Base-by-base conservation (phyloP, 495 filamentous ascomycete species). In the Xylaria scruposa region DNA sequence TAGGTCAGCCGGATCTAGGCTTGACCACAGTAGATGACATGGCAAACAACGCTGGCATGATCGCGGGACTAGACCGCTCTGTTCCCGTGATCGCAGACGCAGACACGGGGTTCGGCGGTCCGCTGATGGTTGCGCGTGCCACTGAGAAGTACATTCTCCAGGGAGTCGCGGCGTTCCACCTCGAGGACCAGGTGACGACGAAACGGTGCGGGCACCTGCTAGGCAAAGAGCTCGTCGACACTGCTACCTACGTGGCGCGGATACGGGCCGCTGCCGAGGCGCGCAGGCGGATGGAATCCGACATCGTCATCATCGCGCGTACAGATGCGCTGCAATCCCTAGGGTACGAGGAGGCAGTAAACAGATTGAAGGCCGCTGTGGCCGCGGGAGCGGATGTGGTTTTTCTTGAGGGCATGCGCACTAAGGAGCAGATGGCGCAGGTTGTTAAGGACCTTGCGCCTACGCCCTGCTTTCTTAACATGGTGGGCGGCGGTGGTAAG, bases 281-380 rank as follows among this genome's bases (percentile, higher is more conserved):
- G n/a, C 74, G 80, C 1, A 36, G 73, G 40, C 56, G 83, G 9
- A 76, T 87, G 61, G 82, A 78, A 24, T 85, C 83, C 1, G 89
- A 91, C 62, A 89, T 92, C 69, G 88, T 92, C 13, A 82, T 93
- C 31, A 92, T 93, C 72, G 91, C 91, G 26, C 86, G 90, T 12
- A 92, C 90, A 0, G 91, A 92, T 68, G 89, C 90, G 0, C 81
- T 90, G n/a, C 90, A 91, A 78, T 80, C 82, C 24, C 82, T 83
- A 44, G 90, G 91, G 0, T 92, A 89, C 62, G 89, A 91, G 0
- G 90, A 88, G 64, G 90, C 88, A 7, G 78, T 92, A 12, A 51
- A 63, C 0, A 81, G 91, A 12, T 76, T 92, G 31, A 84, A 84
- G 72, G 85, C 80, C 0, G 91, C 90, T 4, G 81, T 87, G 13